phyloP scores from a whole-genome alignment of 768 basidiomycete genomes.

The Naematelia encephala region DNA sequence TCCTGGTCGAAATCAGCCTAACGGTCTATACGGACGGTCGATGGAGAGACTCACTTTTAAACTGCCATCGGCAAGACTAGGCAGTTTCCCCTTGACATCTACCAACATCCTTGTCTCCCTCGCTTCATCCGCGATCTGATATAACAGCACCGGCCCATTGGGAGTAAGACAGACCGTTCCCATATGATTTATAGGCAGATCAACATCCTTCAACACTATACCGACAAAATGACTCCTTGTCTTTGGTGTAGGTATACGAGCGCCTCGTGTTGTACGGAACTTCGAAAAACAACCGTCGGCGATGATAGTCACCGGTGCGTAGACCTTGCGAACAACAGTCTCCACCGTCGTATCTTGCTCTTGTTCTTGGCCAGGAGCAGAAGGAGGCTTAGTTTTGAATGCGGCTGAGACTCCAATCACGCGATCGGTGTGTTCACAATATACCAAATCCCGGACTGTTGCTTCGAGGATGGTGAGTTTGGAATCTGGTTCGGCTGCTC shows the following conservation, averaged over 20 bases:
- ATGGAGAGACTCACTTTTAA: constrained; percentile 63
- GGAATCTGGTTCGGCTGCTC: constrained; percentile 15
- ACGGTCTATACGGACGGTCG: not conserved
- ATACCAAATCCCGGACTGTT: constrained; percentile 44
- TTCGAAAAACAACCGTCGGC: constrained; percentile 96
- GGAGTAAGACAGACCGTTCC: constrained; percentile 78
- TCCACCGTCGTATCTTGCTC: constrained; percentile 69
- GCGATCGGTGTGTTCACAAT: constrained; percentile 64
- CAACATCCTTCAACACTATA: constrained; percentile 71
- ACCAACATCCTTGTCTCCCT: constrained; percentile 89
- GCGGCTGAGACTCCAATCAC: constrained; percentile 46
- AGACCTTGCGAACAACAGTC: constrained; percentile 55
- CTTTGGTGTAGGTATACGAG: constrained; percentile 30
- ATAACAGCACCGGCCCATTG: constrained; percentile 84
- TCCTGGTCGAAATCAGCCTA: constrained; percentile 52
- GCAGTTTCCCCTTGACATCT: constrained; percentile 79
- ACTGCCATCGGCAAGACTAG: constrained; percentile 58
- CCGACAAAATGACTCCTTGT: constrained; percentile 81
- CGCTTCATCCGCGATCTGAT: constrained; percentile 72
- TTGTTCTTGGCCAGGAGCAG: not conserved
- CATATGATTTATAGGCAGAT: constrained; percentile 51
- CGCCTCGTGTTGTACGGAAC: constrained; percentile 58
- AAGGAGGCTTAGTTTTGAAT: constrained; percentile 23
- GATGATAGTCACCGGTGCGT: constrained; percentile 75
- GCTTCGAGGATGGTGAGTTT: constrained; percentile 44